Evolutionary conservation across 1,139 yeast genomes (phyloP).

Genomic region (Sugiyamaella paludigena): DNA sequence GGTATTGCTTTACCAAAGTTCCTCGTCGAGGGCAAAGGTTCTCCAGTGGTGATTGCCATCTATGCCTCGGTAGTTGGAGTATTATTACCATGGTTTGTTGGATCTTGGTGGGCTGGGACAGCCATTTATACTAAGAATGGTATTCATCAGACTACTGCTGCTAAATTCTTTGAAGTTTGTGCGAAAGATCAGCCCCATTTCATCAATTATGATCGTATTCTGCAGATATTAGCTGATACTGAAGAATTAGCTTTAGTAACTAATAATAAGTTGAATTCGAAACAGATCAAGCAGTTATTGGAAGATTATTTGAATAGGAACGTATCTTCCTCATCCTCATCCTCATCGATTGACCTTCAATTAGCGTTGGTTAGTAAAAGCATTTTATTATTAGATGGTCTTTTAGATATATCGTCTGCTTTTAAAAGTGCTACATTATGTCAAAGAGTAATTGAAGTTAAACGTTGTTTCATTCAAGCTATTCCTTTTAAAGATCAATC

Average conservation of each 20-base stretch:
- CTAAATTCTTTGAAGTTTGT: conserved; percentile 48
- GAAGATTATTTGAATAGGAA: conserved; percentile 56
- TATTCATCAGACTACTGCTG: conserved; percentile 78
- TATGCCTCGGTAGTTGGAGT: conserved; percentile 76
- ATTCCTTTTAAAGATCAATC: conserved; percentile 52
- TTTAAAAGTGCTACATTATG: conserved; percentile 73
- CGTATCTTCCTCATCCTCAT: conserved; percentile 25
- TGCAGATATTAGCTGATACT: conserved; percentile 62
- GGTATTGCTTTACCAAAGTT: conserved; percentile 96
- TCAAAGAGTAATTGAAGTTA: conserved; percentile 59
- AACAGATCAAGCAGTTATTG: conserved; percentile 52
- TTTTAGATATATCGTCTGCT: conserved; percentile 75
- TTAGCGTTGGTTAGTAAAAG: conserved; percentile 59
- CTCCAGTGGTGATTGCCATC: conserved; percentile 60
- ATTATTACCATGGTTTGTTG: conserved; percentile 75
- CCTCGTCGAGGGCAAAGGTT: conserved; percentile 79
- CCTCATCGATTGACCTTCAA: conserved; percentile 45
- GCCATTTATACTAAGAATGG: conserved; percentile 82
- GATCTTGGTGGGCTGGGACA: conserved; percentile 84
- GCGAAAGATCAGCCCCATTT: conserved; percentile 75
- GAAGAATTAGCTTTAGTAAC: conserved; percentile 52
- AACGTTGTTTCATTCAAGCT: conserved; percentile 77
- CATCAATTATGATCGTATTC: conserved; percentile 54
- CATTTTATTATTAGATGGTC: conserved; percentile 66
- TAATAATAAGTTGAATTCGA: conserved; percentile 43